Evolutionary conservation across 345 rosid species (phyloP).

Genomic region (Eutrema heterophyllum): DNA sequence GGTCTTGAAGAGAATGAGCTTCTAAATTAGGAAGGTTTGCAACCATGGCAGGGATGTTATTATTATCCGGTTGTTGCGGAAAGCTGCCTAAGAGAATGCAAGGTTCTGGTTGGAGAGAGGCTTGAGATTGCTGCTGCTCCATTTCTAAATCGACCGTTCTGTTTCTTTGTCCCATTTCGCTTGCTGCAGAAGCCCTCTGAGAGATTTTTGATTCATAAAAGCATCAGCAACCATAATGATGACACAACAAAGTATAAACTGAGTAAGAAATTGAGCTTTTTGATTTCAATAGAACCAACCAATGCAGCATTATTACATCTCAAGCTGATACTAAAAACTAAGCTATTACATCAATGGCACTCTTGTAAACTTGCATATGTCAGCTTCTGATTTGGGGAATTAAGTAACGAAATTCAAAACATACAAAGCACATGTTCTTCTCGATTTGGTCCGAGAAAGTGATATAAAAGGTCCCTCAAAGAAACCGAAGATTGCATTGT

Average conservation of each 20-base stretch:
- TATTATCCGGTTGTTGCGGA: constrained; percentile 45
- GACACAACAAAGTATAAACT: neutral
- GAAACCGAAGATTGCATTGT: constrained; percentile 9
- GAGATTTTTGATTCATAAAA: neutral
- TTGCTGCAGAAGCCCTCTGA: constrained; percentile 36
- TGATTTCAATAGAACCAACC: neutral
- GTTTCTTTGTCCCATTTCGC: constrained; percentile 68
- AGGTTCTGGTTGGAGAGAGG: constrained; percentile 47
- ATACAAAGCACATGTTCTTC: neutral
- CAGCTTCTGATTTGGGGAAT: neutral
- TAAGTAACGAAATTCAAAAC: neutral
- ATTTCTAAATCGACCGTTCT: constrained; percentile 53
- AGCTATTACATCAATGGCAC: neutral
- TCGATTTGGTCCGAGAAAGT: too few relatives aligned
- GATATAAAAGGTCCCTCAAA: too few relatives aligned
- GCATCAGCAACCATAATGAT: neutral
- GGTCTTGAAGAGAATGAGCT: constrained; percentile 42
- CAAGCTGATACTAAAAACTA: neutral
- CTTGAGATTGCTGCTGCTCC: constrained; percentile 54
- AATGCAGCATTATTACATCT: neutral
- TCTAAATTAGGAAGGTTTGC: constrained; percentile 46
- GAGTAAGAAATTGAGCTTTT: neutral
- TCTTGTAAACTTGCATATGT: neutral
- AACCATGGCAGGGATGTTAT: constrained; percentile 38
- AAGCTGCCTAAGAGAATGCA: constrained; percentile 44